A percentile compares a stretch with the other conserved stretches of the same genome.
phyloP scores from a whole-genome alignment of 495 filamentous ascomycete species.

The Penicillium roqueforti region DNA sequence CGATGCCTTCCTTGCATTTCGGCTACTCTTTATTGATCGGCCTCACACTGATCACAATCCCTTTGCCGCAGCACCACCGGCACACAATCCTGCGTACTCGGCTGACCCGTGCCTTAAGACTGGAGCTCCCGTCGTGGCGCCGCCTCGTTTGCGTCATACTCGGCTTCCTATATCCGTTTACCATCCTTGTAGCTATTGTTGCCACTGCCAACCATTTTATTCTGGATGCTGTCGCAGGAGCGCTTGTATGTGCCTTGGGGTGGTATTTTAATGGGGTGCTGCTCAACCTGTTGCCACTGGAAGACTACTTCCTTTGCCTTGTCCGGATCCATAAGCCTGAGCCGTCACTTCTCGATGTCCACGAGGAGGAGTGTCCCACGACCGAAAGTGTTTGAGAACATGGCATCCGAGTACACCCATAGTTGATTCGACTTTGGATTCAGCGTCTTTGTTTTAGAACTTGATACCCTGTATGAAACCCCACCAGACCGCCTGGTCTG shows the following conservation, averaged over 20 bases:
- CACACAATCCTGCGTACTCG: conserved; percentile 21
- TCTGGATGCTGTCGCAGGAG: conserved; percentile 66
- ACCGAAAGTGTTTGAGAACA: conserved; percentile 21
- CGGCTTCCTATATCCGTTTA: conserved; percentile 60
- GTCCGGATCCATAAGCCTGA: conserved; percentile 60
- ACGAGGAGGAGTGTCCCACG: conserved; percentile 7
- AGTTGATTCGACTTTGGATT: neutral
- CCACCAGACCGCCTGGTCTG: neutral
- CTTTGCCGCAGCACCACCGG: conserved; percentile 38
- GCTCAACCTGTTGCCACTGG: conserved; percentile 56
- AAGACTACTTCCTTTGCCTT: conserved; percentile 63
- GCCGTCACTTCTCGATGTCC: conserved; percentile 17
- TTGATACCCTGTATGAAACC: conserved; percentile 18
- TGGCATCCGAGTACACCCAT: neutral
- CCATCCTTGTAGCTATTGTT: conserved; percentile 64
- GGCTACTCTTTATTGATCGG: conserved; percentile 76
- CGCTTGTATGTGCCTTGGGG: conserved; percentile 52
- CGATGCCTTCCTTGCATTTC: conserved; percentile 79
- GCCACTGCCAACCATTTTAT: conserved; percentile 73
- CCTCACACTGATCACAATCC: conserved; percentile 57
- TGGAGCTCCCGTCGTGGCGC: conserved; percentile 38
- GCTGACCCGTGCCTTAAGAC: conserved; percentile 18
- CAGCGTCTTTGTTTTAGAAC: neutral
- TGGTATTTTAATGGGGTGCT: conserved; percentile 57
- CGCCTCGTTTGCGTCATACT: conserved; percentile 44